Percentiles rank a stretch among this genome's conserved stretches.
Conservation (phyloP, 1,284 basidiomycete genomes). For the Amylostereum areolatum region DNA sequence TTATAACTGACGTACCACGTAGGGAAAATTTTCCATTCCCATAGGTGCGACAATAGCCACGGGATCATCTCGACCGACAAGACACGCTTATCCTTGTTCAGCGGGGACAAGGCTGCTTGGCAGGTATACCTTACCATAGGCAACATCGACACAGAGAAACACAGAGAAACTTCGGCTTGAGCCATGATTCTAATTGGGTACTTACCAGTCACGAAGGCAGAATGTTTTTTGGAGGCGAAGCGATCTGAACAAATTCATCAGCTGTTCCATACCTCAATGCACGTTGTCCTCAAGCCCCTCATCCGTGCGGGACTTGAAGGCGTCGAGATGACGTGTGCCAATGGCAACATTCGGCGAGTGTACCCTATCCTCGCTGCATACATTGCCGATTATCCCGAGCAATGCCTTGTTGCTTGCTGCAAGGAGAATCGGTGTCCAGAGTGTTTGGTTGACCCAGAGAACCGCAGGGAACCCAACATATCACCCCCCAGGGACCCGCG, state of each 20-base stretch:
- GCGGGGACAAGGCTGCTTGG: neutral
- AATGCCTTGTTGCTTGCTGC: slow-evolving; percentile 17
- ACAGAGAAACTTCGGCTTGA: neutral
- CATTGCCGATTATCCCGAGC: slow-evolving; percentile 21
- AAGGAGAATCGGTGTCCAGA: slow-evolving; percentile 16
- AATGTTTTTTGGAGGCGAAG: slow-evolving; percentile 11
- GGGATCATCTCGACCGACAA: slow-evolving; percentile 6
- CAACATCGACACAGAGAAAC: neutral
- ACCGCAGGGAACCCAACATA: slow-evolving; percentile 7
- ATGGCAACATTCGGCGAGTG: slow-evolving; percentile 14
- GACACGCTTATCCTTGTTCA: slow-evolving; percentile 1
- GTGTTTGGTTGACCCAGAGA: slow-evolving; percentile 6
- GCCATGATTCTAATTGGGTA: slow-evolving; percentile 3
- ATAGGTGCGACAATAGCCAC: slow-evolving; percentile 13
- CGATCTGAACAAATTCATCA: slow-evolving; percentile 10
- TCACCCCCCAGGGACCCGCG: neutral
- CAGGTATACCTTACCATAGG: slow-evolving; percentile 4
- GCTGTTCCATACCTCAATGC: slow-evolving; percentile 24
- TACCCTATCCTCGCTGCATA: slow-evolving; percentile 20
- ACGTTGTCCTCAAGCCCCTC: slow-evolving; percentile 14
- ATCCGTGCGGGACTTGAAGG: slow-evolving; percentile 15
- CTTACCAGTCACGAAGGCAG: slow-evolving; percentile 13
- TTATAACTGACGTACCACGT: neutral
- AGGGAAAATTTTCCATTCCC: slow-evolving; percentile 10
- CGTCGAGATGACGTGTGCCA: slow-evolving; percentile 18